A percentile compares a stretch with the other conserved stretches of the same genome.
phyloP scores from a whole-genome alignment of 805 yeast genomes.

The Pachysolen tannophilus region DNA sequence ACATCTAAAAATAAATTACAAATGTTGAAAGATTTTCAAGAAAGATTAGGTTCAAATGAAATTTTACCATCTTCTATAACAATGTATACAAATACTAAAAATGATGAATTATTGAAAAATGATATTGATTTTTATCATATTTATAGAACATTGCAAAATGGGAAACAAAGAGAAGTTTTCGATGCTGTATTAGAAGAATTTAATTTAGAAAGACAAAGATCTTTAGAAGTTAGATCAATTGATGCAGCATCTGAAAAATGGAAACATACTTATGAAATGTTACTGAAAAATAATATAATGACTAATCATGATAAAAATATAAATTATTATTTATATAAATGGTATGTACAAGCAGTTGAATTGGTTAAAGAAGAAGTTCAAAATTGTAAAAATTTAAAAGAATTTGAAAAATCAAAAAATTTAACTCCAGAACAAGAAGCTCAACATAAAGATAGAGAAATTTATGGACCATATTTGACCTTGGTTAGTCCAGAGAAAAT shows the following conservation, averaged over 20 bases:
- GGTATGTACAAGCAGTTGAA: slow-evolving; percentile 75
- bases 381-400: slow-evolving; percentile 39
- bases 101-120: not conserved
- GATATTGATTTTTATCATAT: slow-evolving; percentile 58
- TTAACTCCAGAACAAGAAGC: slow-evolving; percentile 13
- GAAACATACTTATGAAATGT: slow-evolving; percentile 73
- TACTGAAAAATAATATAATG: slow-evolving; percentile 46
- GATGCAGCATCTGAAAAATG: slow-evolving; percentile 86
- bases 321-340: slow-evolving; percentile 71
- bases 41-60: slow-evolving; percentile 1
- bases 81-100: slow-evolving; percentile 6
- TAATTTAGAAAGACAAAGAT: slow-evolving; percentile 69
- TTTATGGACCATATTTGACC: slow-evolving; percentile 71
- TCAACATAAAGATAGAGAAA: slow-evolving; percentile 29
- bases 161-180: slow-evolving; percentile 39
- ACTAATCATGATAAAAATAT: slow-evolving; percentile 50
- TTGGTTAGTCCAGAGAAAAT: slow-evolving; percentile 73
- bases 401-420: slow-evolving; percentile 12
- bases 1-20: slow-evolving; percentile 16
- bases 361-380: slow-evolving; percentile 58
- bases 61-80: slow-evolving; percentile 1
- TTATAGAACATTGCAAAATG: slow-evolving; percentile 43
- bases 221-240: slow-evolving; percentile 68
- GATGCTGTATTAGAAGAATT: slow-evolving; percentile 59
- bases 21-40: slow-evolving; percentile 3